Evolutionary conservation across 192 early-diverging fungal species (phyloP).

Genomic region (Rhizophagus clarus): DNA sequence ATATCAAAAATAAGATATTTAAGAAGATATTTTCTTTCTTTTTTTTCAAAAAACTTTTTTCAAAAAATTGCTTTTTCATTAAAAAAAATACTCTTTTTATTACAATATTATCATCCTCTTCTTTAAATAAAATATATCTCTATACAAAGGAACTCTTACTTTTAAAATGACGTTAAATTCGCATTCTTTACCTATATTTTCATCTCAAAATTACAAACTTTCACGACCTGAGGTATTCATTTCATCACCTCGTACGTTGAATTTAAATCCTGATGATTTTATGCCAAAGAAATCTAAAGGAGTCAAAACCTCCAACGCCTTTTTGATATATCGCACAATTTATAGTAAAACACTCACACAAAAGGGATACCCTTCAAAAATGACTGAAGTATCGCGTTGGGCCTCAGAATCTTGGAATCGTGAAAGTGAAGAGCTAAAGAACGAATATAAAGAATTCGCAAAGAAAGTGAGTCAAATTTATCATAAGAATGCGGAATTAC

Average conservation of each 20-base stretch:
- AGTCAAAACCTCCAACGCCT: slow-evolving; percentile 15
- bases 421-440: slow-evolving; percentile 3
- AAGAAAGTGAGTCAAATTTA: slow-evolving; percentile 5
- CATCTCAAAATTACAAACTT: not conserved
- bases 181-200: not conserved
- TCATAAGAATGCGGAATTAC: not conserved
- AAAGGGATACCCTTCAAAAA: not conserved
- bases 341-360: not conserved
- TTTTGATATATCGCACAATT: slow-evolving; percentile 21
- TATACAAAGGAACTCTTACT: too few relatives aligned
- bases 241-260: not conserved
- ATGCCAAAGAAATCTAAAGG: slow-evolving; percentile 7
- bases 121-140: not conserved
- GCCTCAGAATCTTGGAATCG: slow-evolving; percentile 12
- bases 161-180: not conserved
- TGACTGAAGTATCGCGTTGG: slow-evolving; percentile 17
- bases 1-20: too few relatives aligned
- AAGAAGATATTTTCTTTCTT: too few relatives aligned
- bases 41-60: too few relatives aligned
- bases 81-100: too few relatives aligned
- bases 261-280: not conserved
- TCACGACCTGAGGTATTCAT: not conserved
- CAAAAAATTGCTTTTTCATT: too few relatives aligned
- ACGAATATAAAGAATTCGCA: not conserved
- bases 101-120: not conserved